Conservation (phyloP, 148 eudicot species). For the Persicaria maculosa region DNA sequence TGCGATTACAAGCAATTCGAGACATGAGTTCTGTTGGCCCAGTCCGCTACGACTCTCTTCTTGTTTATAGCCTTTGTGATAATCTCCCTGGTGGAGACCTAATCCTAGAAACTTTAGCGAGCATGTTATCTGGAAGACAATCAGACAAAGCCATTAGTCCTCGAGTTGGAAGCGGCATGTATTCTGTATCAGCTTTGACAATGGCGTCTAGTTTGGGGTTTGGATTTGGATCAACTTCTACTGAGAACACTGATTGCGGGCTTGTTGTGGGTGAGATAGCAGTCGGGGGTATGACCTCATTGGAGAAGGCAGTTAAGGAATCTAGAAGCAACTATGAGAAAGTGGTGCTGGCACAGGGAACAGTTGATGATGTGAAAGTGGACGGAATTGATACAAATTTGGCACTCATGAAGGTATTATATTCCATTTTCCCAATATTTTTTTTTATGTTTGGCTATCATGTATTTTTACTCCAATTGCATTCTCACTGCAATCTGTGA, state of each 20-base stretch:
- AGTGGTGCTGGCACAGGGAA: conserved; percentile 68
- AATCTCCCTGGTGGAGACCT: conserved; percentile 90
- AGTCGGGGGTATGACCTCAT: conserved; percentile 70
- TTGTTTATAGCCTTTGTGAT: conserved; percentile 85
- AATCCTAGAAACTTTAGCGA: conserved; percentile 71
- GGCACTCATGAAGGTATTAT: conserved; percentile 78
- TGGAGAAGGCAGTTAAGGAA: conserved; percentile 81
- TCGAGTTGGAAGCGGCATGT: conserved; percentile 40
- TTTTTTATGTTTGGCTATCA: too few species aligned
- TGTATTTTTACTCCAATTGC: background rate
- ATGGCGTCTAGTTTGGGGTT: conserved; percentile 69
- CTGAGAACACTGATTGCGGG: conserved; percentile 26
- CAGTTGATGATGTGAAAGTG: conserved; percentile 89
- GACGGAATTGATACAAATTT: conserved; percentile 90
- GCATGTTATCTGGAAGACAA: conserved; percentile 51
- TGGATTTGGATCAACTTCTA: conserved; percentile 48
- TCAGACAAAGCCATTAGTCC: conserved; percentile 40
- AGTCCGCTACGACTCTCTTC: conserved; percentile 51
- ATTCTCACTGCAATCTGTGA: background rate
- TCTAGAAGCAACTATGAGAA: conserved; percentile 72
- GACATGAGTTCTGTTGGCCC: conserved; percentile 48
- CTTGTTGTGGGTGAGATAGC: conserved; percentile 72
- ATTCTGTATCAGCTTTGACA: conserved; percentile 58
- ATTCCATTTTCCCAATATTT: background rate
- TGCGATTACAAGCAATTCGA: conserved; percentile 76